Evolutionary conservation across 2,329 filamentous ascomycete species (phyloP).

Genomic region (Neonectria ditissima): DNA sequence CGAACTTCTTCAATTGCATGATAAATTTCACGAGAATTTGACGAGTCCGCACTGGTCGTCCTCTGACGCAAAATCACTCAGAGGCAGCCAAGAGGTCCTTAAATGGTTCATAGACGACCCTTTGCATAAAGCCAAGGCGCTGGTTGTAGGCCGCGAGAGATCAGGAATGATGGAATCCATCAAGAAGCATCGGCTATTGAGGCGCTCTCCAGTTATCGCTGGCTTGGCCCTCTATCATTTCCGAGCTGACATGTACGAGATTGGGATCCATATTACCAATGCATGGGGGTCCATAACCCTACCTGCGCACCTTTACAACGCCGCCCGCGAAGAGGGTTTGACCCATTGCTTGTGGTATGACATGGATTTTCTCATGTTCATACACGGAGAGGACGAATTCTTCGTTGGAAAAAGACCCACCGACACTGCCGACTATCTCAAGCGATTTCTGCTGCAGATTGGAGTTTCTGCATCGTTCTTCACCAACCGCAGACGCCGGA

Average conservation of each 20-base stretch:
- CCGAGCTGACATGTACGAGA: slow-evolving; percentile 47
- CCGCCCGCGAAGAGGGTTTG: slow-evolving; percentile 47
- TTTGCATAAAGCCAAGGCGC: slow-evolving; percentile 11
- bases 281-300: slow-evolving; percentile 55
- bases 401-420: slow-evolving; percentile 53
- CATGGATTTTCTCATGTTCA: too few relatives aligned
- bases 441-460: slow-evolving; percentile 53
- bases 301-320: slow-evolving; percentile 57
- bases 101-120: slow-evolving; percentile 17
- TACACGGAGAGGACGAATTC: slow-evolving; percentile 47
- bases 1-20: slow-evolving; percentile 38
- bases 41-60: slow-evolving; percentile 46
- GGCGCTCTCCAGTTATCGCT: slow-evolving; percentile 52
- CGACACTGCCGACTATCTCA: slow-evolving; percentile 48
- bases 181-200: slow-evolving; percentile 46
- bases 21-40: slow-evolving; percentile 48
- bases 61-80: slow-evolving; percentile 39
- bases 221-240: slow-evolving; percentile 54
- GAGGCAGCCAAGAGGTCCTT: background rate
- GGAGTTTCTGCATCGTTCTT: slow-evolving; percentile 47
- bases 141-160: background rate
- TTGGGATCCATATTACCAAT: slow-evolving; percentile 49
- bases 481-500: background rate
- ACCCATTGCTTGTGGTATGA: slow-evolving; percentile 51
- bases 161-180: background rate